Evolutionary conservation across 345 rosid species (phyloP).

Genomic region (Aethionema arabicum): DNA sequence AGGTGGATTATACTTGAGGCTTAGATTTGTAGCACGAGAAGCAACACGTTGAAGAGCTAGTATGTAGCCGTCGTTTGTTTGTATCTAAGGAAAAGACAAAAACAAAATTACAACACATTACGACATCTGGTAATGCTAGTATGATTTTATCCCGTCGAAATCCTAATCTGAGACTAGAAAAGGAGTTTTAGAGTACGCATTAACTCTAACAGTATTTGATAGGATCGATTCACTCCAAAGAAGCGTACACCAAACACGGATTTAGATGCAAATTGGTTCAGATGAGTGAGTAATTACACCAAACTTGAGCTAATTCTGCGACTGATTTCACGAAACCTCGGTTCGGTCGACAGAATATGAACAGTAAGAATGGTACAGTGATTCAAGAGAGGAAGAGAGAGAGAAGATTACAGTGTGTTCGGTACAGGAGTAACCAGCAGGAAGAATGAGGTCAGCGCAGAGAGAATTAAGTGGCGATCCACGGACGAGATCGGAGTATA

Average conservation of each 20-base stretch:
- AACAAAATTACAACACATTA: neutral
- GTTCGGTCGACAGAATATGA: neutral
- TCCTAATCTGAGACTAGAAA: neutral
- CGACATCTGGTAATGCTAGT: neutral
- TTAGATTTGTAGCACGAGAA: constrained; percentile 36
- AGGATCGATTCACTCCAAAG: neutral
- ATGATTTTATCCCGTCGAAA: no score
- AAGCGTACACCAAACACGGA: neutral
- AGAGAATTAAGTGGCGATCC: constrained; percentile 45
- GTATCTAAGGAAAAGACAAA: constrained; percentile 40
- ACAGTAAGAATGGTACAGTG: neutral
- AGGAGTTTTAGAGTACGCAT: neutral
- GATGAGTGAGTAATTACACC: neutral
- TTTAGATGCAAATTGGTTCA: neutral
- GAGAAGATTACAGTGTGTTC: constrained; percentile 63
- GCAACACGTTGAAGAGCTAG: constrained; percentile 80
- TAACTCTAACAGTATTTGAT: neutral
- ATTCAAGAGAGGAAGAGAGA: constrained; percentile 20
- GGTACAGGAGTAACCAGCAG: constrained; percentile 73
- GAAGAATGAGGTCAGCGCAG: constrained; percentile 59
- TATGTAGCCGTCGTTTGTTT: constrained; percentile 81
- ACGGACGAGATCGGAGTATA: constrained; percentile 26
- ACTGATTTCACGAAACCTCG: neutral
- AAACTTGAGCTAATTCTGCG: neutral
- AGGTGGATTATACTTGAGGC: constrained; percentile 49